Percentiles rank a stretch among this genome's conserved stretches.
These are phyloP conservation scores for Pezizomycotina sp. DNA, from an alignment of 2,329 filamentous ascomycete genomes.

Conservation along the genomic window DNA sequence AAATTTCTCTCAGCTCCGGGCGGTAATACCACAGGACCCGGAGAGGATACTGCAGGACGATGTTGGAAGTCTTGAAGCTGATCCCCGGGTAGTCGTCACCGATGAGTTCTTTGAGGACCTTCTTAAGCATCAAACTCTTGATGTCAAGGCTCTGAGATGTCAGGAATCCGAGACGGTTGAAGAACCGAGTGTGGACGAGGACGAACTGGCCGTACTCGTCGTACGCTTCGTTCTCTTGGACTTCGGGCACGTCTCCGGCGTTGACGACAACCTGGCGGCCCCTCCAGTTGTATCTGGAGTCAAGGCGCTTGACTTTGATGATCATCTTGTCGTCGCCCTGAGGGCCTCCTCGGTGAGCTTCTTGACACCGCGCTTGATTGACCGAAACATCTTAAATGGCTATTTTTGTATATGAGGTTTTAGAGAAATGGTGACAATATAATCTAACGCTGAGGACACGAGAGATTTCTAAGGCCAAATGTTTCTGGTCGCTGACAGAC, in stretches of 20 bases:
- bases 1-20: slow-evolving; percentile 14
- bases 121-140: slow-evolving; percentile 22
- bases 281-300: slow-evolving; percentile 13
- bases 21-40: slow-evolving; percentile 20
- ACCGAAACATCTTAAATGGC: slow-evolving; percentile 13
- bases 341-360: slow-evolving; percentile 20
- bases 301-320: slow-evolving; percentile 19
- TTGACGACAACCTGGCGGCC: slow-evolving; percentile 15
- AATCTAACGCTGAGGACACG: too few relatives aligned
- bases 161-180: slow-evolving; percentile 13
- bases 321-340: slow-evolving; percentile 19
- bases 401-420: too few relatives aligned
- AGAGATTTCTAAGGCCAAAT: too few relatives aligned
- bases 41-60: slow-evolving; percentile 19
- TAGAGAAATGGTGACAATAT: too few relatives aligned
- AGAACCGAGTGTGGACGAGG: slow-evolving; percentile 18
- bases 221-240: slow-evolving; percentile 11
- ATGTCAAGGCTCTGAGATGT: slow-evolving; percentile 19
- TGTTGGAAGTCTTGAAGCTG: slow-evolving; percentile 19
- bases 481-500: too few relatives aligned
- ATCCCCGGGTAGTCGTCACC: slow-evolving; percentile 22
- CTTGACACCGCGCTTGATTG: slow-evolving; percentile 16
- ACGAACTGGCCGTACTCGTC: slow-evolving; percentile 16
- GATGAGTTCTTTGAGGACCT: slow-evolving; percentile 20
- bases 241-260: slow-evolving; percentile 13